Base-by-base conservation (phyloP, 1,284 basidiomycete genomes). In the Tremellales sp. region DNA sequence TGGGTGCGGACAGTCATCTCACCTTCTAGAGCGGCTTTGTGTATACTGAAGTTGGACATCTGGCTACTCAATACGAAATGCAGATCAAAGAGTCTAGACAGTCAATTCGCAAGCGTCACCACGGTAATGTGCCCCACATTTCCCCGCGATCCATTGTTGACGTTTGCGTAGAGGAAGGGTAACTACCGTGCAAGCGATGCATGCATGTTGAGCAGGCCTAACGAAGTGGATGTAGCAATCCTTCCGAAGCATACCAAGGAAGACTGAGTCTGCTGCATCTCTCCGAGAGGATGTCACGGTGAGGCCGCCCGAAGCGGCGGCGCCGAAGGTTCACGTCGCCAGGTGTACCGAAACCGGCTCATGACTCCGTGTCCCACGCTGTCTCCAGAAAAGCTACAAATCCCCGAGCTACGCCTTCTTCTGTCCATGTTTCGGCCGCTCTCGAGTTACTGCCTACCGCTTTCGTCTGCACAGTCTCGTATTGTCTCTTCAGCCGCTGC, bases 401-500 rank as follows among this genome's bases (percentile, higher is more conserved):
- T 61, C 86, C 86, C 13, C 74, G 64, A 8, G 82, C 84, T 11
- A 94, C 81, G 52, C 80, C 83, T 52, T 80, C 79, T 66, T 87
- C 87, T 46, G 78, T 79, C 85, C 88, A 91, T 56, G 84, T 83
- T 0, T 87, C 86, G 48, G 84, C 86, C 57, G 89, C 87, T 12
- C 82, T 84, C n/a, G 85, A 84, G 17, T 87, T 86, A 4, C 87
- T 80, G 7, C 84, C 86, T 54, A 90, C 84, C n/a, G 87, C 87
- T 60, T 88, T 89, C 64, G 86, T 88, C 69, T 93, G 89, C 33
- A 87, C 80, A 1, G 81, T 82, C 29, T 93, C 85, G 65, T 92
- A 96, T 65, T 92, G 89, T 41, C 91, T 79, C 68, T 93, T 94
- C 44, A 86, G 76, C 23, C 91, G 78, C 67, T 92, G 89, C 47